Base-by-base conservation (phyloP, 208 protist genomes). In the Leishmania tropica region DNA sequence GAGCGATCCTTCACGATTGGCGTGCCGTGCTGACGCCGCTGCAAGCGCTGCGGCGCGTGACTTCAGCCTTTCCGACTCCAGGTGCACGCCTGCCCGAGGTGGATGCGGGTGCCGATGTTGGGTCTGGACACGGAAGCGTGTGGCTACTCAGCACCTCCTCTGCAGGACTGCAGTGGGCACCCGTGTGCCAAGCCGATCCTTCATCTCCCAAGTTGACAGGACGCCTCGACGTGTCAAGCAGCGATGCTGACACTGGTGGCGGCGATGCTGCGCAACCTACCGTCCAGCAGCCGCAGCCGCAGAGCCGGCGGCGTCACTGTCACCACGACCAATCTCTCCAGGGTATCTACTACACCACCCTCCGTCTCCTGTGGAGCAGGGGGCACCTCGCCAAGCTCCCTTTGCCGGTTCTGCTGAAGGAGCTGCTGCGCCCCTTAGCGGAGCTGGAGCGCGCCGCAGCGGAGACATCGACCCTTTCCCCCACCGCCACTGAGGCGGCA, bases 351-450 rank as follows among this genome's bases (percentile, higher is more conserved):
- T 85, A 85, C 74, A 19, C 42, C 1, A 82, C 78, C 1, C 62
- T 85, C 42, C 72, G 56, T n/a, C 48, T 45, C 28, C 78, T 85
- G 24, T 24, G 37, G 0, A 37, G 47, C 45, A 28, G 73, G 3
- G 1, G 10, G 17, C 62, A 79, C 7, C 78, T 85, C 2, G 1
- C 51, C 35, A 21, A 45, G 35, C n/a, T 56, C 28, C 78, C 83
- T 0, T 35, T 76, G n/a, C 31, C 10, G 2, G 56, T 70, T 8
- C 54, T 85, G 28, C 10, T 85, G 37, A 28, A 78, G 35, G 83
- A 85, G 19, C 8, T 82, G 71, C 83, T 85, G 8, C 37, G 51
- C 15, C 83, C 83, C 15, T 75, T 85, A 68, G 53, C 77, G 13
- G 58, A 54, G 24, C 17, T 78, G 40, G 83, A 85, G 60, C 56